phyloP scores from a whole-genome alignment of 495 filamentous ascomycete genomes.

The Evansstolkia leycettana region DNA sequence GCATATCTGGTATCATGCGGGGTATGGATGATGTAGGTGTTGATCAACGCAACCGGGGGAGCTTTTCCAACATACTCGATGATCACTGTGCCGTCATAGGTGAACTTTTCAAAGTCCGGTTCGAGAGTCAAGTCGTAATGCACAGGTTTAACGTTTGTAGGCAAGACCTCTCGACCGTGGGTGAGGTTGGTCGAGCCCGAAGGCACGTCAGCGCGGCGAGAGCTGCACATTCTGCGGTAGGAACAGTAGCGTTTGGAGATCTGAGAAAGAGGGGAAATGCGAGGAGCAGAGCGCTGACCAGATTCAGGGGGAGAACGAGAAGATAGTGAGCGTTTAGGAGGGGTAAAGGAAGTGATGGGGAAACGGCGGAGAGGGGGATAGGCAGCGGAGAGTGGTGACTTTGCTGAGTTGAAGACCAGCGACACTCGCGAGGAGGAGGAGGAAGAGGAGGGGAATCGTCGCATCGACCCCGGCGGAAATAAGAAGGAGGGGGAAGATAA shows the following conservation, averaged over 20 bases:
- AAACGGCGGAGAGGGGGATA: constrained; percentile 14
- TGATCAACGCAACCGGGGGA: neutral
- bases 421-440: constrained; percentile 23
- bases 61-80: constrained; percentile 41
- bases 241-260: constrained; percentile 34
- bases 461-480: constrained; percentile 19
- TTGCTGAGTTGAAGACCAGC: constrained; percentile 25
- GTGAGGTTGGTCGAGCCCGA: constrained; percentile 38
- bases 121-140: constrained; percentile 59
- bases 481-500: constrained; percentile 4
- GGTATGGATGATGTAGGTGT: too few relatives aligned
- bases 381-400: constrained; percentile 29
- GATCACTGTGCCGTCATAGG: constrained; percentile 48
- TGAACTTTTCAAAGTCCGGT: constrained; percentile 52
- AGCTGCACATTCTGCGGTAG: constrained; percentile 38
- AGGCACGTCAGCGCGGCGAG: constrained; percentile 24
- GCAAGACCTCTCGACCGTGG: constrained; percentile 49
- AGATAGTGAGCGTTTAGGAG: constrained; percentile 9
- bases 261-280: constrained; percentile 20
- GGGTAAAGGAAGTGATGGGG: constrained; percentile 13
- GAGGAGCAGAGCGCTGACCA: constrained; percentile 1
- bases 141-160: constrained; percentile 53
- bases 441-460: constrained; percentile 27
- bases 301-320: constrained; percentile 3
- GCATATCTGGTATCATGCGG: too few relatives aligned